Evolutionary conservation across 2,329 filamentous ascomycete species (phyloP).

Genomic region (Beauveria bassiana): DNA sequence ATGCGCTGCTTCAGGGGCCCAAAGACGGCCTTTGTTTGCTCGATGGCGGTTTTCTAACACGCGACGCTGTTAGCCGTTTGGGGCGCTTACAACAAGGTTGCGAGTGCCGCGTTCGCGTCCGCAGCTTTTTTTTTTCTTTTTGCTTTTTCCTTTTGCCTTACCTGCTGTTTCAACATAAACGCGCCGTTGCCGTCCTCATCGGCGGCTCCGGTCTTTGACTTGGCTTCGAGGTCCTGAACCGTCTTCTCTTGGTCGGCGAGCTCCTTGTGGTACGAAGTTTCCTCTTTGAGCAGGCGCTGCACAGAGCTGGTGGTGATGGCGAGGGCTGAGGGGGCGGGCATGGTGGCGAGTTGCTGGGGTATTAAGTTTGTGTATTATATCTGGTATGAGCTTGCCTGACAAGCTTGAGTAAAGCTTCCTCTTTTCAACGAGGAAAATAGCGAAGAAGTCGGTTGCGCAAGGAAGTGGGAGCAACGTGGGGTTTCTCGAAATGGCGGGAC

Average conservation of each 20-base stretch:
- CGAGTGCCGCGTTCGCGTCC: too few species aligned
- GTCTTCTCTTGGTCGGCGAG: conserved; percentile 65
- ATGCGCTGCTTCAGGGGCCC: conserved; percentile 65
- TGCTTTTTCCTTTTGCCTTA: conserved; percentile 26
- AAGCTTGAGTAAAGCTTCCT: too few species aligned
- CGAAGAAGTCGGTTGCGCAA: neutral
- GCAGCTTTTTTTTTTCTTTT: too few species aligned
- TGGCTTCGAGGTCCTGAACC: conserved; percentile 59
- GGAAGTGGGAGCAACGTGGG: neutral
- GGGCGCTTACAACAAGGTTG: too few species aligned
- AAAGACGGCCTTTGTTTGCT: conserved; percentile 82
- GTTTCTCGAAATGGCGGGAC: neutral
- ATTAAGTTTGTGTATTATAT: neutral
- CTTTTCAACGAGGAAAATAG: neutral
- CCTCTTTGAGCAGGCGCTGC: conserved; percentile 81
- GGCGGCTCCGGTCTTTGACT: conserved; percentile 40
- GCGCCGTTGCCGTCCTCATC: conserved; percentile 66
- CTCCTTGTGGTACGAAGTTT: conserved; percentile 84
- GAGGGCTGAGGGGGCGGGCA: conserved; percentile 72
- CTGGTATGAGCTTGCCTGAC: too few species aligned
- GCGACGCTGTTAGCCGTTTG: conserved; percentile 8
- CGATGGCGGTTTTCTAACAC: conserved; percentile 64
- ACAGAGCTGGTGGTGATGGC: conserved; percentile 74
- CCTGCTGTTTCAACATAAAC: conserved; percentile 80
- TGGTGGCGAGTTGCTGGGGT: conserved; percentile 28